Evolutionary conservation across 2,329 filamentous ascomycete species (phyloP).

Genomic region (Teratosphaeria pseudoeucalypti): DNA sequence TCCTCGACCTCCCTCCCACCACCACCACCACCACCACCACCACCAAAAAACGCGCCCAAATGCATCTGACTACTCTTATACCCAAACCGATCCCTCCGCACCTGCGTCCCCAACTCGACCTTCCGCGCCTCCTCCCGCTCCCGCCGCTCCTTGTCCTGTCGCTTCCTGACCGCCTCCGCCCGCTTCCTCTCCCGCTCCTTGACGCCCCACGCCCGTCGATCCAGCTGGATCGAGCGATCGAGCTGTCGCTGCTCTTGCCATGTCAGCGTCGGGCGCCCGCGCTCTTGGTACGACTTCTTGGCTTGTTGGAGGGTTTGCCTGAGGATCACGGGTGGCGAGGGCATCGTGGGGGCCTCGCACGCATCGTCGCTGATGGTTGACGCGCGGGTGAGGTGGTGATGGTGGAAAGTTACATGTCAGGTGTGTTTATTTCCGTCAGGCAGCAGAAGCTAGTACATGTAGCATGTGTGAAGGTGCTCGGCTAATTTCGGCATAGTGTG

Average conservation of each 20-base stretch:
- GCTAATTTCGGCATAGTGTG: background rate
- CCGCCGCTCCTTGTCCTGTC: constrained; percentile 15
- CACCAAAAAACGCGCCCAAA: constrained; percentile 25
- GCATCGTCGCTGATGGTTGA: background rate
- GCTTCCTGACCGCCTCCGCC: constrained; percentile 21
- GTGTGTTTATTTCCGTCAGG: background rate
- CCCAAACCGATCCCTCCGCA: constrained; percentile 24
- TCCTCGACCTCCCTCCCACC: background rate
- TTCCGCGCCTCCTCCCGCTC: constrained; percentile 8
- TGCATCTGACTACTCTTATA: constrained; percentile 27
- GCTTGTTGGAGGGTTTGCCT: constrained; percentile 26
- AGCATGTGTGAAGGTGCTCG: background rate
- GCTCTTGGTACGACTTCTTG: constrained; percentile 26
- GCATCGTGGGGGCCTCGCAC: background rate
- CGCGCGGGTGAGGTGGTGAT: background rate
- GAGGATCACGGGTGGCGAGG: background rate
- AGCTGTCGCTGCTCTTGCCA: constrained; percentile 24
- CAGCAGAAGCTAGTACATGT: background rate
- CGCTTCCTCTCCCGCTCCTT: constrained; percentile 24
- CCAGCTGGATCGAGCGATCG: constrained; percentile 24
- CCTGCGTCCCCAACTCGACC: constrained; percentile 20
- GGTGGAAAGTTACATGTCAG: background rate
- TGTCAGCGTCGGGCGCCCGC: constrained; percentile 21
- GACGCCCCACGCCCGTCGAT: constrained; percentile 23
- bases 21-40: background rate